These are phyloP conservation scores for Starmerella geochares DNA, from an alignment of 805 yeast genomes.

Conservation along the genomic window DNA sequence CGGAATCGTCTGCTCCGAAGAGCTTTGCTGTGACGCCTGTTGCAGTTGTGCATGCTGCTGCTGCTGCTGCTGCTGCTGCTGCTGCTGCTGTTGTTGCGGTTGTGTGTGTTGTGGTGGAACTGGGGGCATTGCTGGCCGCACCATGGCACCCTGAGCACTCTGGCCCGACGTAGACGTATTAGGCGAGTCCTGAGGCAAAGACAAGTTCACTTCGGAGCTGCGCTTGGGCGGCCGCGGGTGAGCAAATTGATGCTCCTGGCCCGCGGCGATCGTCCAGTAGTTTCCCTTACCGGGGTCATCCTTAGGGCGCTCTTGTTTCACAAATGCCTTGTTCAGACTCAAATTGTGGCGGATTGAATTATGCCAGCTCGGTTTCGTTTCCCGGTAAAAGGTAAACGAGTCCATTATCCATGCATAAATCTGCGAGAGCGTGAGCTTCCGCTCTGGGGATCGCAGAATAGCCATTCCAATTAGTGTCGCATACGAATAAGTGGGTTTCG, in stretches of 20 bases:
- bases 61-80: neutral
- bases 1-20: constrained; percentile 4
- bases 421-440: constrained; percentile 66
- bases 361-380: constrained; percentile 92
- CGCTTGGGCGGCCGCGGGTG: constrained; percentile 33
- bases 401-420: constrained; percentile 87
- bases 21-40: neutral
- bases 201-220: neutral
- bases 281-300: constrained; percentile 53
- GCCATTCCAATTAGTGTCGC: constrained; percentile 93
- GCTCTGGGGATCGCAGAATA: constrained; percentile 63
- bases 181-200: neutral
- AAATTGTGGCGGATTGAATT: constrained; percentile 91
- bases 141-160: no score
- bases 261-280: constrained; percentile 84
- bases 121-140: no score
- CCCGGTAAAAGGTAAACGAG: constrained; percentile 71
- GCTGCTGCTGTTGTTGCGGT: neutral
- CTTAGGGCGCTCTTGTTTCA: constrained; percentile 80
- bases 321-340: constrained; percentile 84
- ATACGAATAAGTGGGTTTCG: constrained; percentile 87
- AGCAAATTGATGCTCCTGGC: constrained; percentile 69
- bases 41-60: neutral
- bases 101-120: neutral
- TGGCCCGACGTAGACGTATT: no score